Base-by-base conservation (phyloP, 495 filamentous ascomycete genomes). In the Aeminium ludgeri region DNA sequence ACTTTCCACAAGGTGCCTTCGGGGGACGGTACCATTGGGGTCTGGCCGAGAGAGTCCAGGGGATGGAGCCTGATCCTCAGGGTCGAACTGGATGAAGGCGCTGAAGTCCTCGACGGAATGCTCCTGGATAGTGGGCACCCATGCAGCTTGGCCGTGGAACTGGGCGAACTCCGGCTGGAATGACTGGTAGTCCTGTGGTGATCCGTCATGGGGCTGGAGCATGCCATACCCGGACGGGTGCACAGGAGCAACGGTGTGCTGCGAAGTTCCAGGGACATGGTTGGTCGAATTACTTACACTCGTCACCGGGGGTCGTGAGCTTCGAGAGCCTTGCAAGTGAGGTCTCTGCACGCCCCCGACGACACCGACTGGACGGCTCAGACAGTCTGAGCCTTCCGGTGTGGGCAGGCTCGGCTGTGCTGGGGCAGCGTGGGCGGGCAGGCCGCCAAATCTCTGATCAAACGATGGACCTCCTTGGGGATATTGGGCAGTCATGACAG, bases 261-360 rank as follows among this genome's bases (percentile, higher is more conserved):
- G 38, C 12, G 25, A 2, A 12, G 3, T 17, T 13, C 30, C 8
- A 11, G 18, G 10, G n/a, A 13, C 13, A 12, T 40, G 38, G 27
- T 11, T 20, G 17, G 31, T 16, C 27, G 39, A 16, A 27, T 16
- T 50, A 46, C 48, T 50, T 50, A 50, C 48, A 25, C 29, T 38
- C 1, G 42, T 28, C 16, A 43, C 34, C 36, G 17, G 2, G 10
- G 36, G 10, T 10, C 41, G 42, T 19, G 41, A 33, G 12, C 12
- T 20, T 20, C 27, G 43, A 38, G 27, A 36, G 10, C 11, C 28
- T 28, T 36, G 34, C 20, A 46, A 13, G 1, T 46, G 38, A 43
- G 48, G 43, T 18, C 33, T 33, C 34, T 34, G 27, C 3, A 33
- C 27, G 11, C 43, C 32, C 19, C 41, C 36, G n/a, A 38, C 25